Percentiles rank a stretch among this genome's conserved stretches.
Conservation (phyloP, 2,329 filamentous ascomycete genomes). For the Pseudogymnoascus sp. region DNA sequence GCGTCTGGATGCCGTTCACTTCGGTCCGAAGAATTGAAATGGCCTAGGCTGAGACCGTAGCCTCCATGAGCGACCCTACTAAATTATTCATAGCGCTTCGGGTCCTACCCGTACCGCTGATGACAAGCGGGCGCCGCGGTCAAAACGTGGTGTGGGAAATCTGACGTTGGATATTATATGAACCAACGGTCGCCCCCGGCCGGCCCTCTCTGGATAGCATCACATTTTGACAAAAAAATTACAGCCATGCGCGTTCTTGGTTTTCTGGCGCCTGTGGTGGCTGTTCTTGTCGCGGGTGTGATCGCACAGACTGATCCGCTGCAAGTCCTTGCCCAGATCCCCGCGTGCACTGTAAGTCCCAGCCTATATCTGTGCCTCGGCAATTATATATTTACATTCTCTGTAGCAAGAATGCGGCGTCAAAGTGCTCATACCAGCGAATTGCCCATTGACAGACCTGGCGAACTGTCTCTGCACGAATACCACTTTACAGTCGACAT, state of each 20-base stretch:
- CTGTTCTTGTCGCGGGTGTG: background rate
- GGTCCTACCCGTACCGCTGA: background rate
- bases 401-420: constrained; percentile 6
- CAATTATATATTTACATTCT: background rate
- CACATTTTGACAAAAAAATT: background rate
- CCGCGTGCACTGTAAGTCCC: constrained; percentile 9
- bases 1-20: background rate
- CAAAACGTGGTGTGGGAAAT: background rate
- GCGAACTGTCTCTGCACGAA: constrained; percentile 22
- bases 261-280: background rate
- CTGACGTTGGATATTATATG: background rate
- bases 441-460: background rate
- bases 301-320: background rate
- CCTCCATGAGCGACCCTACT: no score
- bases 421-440: constrained; percentile 6
- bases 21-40: background rate
- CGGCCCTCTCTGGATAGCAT: background rate
- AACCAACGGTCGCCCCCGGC: background rate
- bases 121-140: background rate
- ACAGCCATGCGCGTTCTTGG: background rate
- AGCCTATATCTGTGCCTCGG: background rate
- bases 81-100: background rate
- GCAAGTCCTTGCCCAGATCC: background rate
- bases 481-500: constrained; percentile 15
- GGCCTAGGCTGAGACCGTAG: background rate